Conservation (phyloP, 306 rosid species). For the Clitoria ternatea region DNA sequence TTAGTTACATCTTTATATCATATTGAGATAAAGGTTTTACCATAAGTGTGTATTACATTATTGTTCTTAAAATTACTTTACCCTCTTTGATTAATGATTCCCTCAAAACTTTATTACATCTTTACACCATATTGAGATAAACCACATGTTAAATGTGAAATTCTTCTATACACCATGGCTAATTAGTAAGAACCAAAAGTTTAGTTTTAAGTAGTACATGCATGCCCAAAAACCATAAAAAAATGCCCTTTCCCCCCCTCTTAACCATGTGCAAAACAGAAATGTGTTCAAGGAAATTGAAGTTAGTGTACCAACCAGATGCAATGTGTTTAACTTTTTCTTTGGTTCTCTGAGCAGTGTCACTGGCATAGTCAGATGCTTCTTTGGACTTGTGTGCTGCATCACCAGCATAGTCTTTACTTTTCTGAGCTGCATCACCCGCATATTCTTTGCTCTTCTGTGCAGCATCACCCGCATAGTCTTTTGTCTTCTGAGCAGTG, state of each 20-base stretch:
- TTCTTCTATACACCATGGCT: too few species aligned
- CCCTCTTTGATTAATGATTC: background rate
- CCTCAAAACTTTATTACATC: background rate
- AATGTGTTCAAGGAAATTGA: background rate
- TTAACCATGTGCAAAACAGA: background rate
- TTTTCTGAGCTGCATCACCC: background rate
- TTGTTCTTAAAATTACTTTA: background rate
- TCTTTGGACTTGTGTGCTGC: conserved; percentile 2
- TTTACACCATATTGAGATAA: background rate
- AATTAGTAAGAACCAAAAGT: too few species aligned
- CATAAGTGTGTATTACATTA: background rate
- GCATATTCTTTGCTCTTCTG: background rate
- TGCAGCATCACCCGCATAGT: conserved; percentile 18
- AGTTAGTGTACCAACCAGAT: conserved; percentile 43
- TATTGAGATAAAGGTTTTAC: background rate
- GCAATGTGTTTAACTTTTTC: conserved; percentile 36
- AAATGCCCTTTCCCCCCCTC: too few species aligned
- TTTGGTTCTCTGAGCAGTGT: conserved; percentile 10
- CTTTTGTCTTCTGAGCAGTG: background rate
- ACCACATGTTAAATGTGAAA: too few species aligned
- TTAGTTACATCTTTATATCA: too few species aligned
- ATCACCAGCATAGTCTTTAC: background rate
- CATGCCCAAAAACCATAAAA: too few species aligned
- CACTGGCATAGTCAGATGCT: background rate
- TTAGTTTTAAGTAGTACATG: too few species aligned